Evolutionary conservation across 768 basidiomycete species (phyloP).

Genomic region (Butyriboletus loyo): DNA sequence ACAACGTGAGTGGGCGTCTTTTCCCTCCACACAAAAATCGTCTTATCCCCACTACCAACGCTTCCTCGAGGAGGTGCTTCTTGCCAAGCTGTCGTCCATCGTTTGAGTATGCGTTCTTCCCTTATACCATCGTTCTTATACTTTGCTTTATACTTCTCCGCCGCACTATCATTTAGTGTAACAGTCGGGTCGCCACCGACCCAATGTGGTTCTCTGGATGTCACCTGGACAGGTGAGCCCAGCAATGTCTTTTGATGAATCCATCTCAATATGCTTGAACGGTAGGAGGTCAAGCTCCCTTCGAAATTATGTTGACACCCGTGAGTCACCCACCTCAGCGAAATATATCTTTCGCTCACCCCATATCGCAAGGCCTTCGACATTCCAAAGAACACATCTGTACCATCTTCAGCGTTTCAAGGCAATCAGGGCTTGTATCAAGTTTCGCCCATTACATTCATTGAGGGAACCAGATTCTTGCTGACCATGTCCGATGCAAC

Average conservation of each 20-base stretch:
- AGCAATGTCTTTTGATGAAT: neutral
- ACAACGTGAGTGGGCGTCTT: neutral
- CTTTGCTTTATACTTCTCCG: slow-evolving; percentile 20
- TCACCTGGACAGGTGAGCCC: slow-evolving; percentile 63
- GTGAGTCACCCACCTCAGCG: slow-evolving; percentile 32
- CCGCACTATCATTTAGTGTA: slow-evolving; percentile 43
- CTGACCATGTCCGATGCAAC: slow-evolving; percentile 70
- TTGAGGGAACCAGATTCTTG: slow-evolving; percentile 41
- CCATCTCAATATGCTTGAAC: neutral
- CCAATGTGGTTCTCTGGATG: slow-evolving; percentile 57
- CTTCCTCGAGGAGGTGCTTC: slow-evolving; percentile 9
- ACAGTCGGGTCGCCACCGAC: slow-evolving; percentile 46
- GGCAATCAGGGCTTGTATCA: slow-evolving; percentile 54
- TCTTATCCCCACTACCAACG: slow-evolving; percentile 1
- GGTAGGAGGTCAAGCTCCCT: slow-evolving; percentile 59
- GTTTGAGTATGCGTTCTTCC: slow-evolving; percentile 27
- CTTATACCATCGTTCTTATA: slow-evolving; percentile 23
- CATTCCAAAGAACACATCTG: slow-evolving; percentile 48
- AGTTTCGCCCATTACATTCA: slow-evolving; percentile 41
- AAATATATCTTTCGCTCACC: slow-evolving; percentile 2
- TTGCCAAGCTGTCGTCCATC: slow-evolving; percentile 11
- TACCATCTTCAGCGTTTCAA: slow-evolving; percentile 53
- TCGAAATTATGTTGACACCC: slow-evolving; percentile 46
- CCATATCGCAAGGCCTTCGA: slow-evolving; percentile 45
- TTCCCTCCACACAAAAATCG: slow-evolving; percentile 7